Percentiles rank a stretch among this genome's conserved stretches.
Conservation (phyloP, 768 basidiomycete species). For the Boletus edulis region DNA sequence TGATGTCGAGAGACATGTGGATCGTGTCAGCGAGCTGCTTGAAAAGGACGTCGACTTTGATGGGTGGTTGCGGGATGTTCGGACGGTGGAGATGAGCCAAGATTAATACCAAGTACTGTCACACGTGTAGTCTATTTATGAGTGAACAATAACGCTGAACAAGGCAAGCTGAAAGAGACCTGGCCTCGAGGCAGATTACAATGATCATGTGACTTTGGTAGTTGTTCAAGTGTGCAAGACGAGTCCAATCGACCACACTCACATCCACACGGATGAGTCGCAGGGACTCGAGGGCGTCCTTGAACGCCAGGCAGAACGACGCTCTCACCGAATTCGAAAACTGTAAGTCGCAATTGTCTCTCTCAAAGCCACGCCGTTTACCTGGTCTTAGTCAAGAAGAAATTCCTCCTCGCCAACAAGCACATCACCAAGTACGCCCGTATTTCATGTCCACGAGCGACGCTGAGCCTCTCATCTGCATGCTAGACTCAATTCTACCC, state of each 20-base stretch:
- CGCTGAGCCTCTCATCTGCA: conserved; percentile 6
- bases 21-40: conserved; percentile 51
- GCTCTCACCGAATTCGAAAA: conserved; percentile 82
- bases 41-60: conserved; percentile 59
- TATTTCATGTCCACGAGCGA: conserved; percentile 1
- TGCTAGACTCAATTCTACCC: conserved; percentile 75
- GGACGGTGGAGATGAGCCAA: conserved; percentile 28
- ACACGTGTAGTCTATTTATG: conserved; percentile 23
- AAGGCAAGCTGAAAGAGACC: conserved; percentile 28
- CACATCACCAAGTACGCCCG: conserved; percentile 79
- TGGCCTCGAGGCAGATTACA: conserved; percentile 29
- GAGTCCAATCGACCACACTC: conserved; percentile 24
- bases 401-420: conserved; percentile 86
- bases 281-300: conserved; percentile 42
- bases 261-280: conserved; percentile 30
- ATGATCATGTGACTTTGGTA: conserved; percentile 27
- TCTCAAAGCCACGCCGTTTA: conserved; percentile 4
- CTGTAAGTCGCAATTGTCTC: conserved; percentile 47
- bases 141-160: conserved; percentile 14
- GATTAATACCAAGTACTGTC: conserved; percentile 10
- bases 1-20: conserved; percentile 53
- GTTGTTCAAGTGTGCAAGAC: conserved; percentile 31
- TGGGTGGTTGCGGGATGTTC: conserved; percentile 48
- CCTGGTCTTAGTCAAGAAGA: conserved; percentile 77
- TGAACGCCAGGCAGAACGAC: conserved; percentile 69